These are phyloP conservation scores for Saxophila tyrrhenica DNA, from an alignment of 495 filamentous ascomycete species.

Conservation along the genomic window DNA sequence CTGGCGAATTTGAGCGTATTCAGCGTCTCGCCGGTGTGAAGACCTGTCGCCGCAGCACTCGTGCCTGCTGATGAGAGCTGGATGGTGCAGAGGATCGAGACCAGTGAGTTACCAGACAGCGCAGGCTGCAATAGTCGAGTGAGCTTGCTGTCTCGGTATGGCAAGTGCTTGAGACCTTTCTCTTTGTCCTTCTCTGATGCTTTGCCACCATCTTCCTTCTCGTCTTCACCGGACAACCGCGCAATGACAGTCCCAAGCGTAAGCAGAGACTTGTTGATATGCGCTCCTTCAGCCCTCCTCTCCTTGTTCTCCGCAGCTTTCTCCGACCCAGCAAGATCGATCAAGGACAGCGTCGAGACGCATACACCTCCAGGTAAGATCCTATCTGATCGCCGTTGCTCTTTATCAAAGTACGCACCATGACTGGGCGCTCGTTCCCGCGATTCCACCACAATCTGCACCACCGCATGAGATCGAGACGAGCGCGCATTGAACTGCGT, in stretches of 20 bases:
- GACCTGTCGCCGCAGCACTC: slow-evolving; percentile 41
- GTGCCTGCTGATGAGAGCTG: slow-evolving; percentile 56
- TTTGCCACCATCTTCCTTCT: slow-evolving; percentile 49
- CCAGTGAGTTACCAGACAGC: slow-evolving; percentile 82
- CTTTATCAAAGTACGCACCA: slow-evolving; percentile 33
- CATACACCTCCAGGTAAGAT: slow-evolving; percentile 82
- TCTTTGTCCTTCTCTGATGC: slow-evolving; percentile 40
- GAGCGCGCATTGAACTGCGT: slow-evolving; percentile 95
- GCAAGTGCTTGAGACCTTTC: slow-evolving; percentile 69
- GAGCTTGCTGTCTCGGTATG: slow-evolving; percentile 94
- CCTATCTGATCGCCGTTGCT: slow-evolving; percentile 46
- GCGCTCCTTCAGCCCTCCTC: slow-evolving; percentile 83
- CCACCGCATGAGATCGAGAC: slow-evolving; percentile 94
- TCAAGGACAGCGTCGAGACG: slow-evolving; percentile 88
- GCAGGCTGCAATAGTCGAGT: slow-evolving; percentile 88
- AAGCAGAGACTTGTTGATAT: slow-evolving; percentile 95
- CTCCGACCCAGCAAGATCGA: slow-evolving; percentile 93
- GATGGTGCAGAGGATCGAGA: slow-evolving; percentile 94
- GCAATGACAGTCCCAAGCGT: slow-evolving; percentile 94
- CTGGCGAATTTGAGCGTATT: slow-evolving; percentile 97
- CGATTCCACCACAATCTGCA: slow-evolving; percentile 97
- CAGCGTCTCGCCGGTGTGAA: slow-evolving; percentile 74
- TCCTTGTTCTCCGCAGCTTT: slow-evolving; percentile 93
- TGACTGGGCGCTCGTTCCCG: slow-evolving; percentile 52
- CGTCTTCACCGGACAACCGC: slow-evolving; percentile 70